A percentile compares a stretch with the other conserved stretches of the same genome.
phyloP scores from a whole-genome alignment of 179 eudicot genomes.

The Carnegiea gigantea region DNA sequence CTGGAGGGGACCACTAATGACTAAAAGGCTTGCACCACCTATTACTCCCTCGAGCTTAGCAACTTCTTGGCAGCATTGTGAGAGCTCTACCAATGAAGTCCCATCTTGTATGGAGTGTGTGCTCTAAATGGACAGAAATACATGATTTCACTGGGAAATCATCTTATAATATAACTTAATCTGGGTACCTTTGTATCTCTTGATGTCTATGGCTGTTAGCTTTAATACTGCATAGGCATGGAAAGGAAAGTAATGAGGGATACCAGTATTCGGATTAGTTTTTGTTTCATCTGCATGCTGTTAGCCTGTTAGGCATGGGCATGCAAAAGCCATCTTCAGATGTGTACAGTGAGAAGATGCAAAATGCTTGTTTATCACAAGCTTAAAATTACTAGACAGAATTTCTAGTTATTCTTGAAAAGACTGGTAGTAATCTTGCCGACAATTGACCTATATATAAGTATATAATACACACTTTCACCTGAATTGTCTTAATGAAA shows the following conservation, averaged over 20 bases:
- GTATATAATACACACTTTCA: background rate
- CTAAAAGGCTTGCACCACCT: background rate
- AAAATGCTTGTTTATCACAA: background rate
- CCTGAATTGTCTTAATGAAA: background rate
- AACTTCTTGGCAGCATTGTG: background rate
- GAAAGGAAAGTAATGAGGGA: no score
- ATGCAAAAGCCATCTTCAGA: no score
- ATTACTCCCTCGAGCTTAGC: background rate
- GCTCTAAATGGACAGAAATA: background rate
- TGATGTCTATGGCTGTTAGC: background rate
- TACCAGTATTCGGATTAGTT: no score
- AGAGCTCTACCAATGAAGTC: background rate
- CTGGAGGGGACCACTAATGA: no score
- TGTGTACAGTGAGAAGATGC: no score
- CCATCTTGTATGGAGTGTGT: slow-evolving; percentile 9
- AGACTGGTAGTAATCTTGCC: background rate
- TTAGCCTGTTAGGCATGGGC: no score
- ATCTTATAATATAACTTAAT: background rate
- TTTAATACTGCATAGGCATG: background rate
- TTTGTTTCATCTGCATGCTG: no score
- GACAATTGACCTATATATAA: background rate
- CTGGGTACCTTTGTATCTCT: background rate
- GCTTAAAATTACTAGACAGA: background rate
- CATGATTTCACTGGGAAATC: background rate
- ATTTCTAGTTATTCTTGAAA: background rate